Conservation (phyloP, 495 filamentous ascomycete species). For the Cercophora samala region DNA sequence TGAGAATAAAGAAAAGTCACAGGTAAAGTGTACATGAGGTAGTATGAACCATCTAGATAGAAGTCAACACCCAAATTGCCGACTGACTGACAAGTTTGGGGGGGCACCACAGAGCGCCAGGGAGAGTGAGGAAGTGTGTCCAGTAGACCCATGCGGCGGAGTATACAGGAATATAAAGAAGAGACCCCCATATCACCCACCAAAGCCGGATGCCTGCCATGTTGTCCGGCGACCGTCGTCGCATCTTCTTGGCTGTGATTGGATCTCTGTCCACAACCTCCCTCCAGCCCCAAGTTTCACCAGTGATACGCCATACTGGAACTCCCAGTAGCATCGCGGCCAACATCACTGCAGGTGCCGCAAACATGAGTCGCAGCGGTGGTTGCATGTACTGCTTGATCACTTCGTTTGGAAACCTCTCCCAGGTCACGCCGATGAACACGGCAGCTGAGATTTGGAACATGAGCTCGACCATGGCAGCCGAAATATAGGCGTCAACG, state of each 20-base stretch:
- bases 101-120: slow-evolving; percentile 5
- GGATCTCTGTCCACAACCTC: not conserved
- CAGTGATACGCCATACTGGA: not conserved
- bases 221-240: not conserved
- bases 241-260: not conserved
- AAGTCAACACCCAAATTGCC: not conserved
- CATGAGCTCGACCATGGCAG: not conserved
- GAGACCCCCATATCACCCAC: not conserved
- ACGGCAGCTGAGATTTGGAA: not conserved
- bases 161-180: not conserved
- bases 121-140: not conserved
- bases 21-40: not conserved
- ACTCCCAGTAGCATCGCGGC: not conserved
- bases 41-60: not conserved
- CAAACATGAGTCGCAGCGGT: not conserved
- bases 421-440: slow-evolving; percentile 8
- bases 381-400: slow-evolving; percentile 3
- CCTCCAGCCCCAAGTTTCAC: not conserved
- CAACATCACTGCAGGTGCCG: not conserved
- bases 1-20: not conserved
- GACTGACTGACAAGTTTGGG: not conserved
- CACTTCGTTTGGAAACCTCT: slow-evolving; percentile 3
- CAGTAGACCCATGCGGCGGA: slow-evolving; percentile 1
- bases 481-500: not conserved
- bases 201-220: not conserved